These are phyloP conservation scores for Penicillium fimorum DNA, from an alignment of 495 filamentous ascomycete species.

Conservation along the genomic window DNA sequence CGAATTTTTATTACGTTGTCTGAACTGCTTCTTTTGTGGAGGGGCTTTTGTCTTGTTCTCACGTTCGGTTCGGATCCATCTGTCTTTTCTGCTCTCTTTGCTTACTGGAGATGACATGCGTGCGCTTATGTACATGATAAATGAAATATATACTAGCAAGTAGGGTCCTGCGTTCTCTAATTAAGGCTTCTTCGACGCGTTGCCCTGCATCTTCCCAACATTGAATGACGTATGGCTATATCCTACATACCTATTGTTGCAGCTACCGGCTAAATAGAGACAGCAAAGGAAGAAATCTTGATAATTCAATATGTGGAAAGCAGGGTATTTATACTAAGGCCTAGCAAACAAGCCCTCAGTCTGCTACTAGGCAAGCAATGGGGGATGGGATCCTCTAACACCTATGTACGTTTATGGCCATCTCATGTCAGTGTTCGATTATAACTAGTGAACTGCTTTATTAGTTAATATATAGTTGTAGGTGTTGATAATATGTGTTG, in stretches of 20 bases:
- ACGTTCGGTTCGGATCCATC: background rate
- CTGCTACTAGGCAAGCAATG: too few relatives aligned
- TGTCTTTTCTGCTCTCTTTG: background rate
- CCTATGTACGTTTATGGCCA: background rate
- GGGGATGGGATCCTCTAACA: too few relatives aligned
- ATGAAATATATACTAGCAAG: conserved; percentile 8
- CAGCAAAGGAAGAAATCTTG: too few relatives aligned
- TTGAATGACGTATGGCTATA: background rate
- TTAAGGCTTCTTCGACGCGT: background rate
- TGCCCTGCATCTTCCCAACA: background rate
- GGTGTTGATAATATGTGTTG: background rate
- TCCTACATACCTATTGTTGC: background rate
- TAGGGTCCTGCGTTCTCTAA: conserved; percentile 1
- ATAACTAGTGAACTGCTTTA: background rate
- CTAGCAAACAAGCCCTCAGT: too few relatives aligned
- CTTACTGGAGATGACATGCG: background rate
- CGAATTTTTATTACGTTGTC: background rate
- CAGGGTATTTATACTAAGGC: too few relatives aligned
- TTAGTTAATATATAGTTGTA: background rate
- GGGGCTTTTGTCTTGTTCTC: background rate
- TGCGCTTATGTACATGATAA: conserved; percentile 11
- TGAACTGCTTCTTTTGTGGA: background rate
- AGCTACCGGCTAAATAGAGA: too few relatives aligned
- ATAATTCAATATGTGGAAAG: too few relatives aligned
- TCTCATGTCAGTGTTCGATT: background rate